phyloP scores from a whole-genome alignment of 306 rosid species.

The Luffa acutangula region DNA sequence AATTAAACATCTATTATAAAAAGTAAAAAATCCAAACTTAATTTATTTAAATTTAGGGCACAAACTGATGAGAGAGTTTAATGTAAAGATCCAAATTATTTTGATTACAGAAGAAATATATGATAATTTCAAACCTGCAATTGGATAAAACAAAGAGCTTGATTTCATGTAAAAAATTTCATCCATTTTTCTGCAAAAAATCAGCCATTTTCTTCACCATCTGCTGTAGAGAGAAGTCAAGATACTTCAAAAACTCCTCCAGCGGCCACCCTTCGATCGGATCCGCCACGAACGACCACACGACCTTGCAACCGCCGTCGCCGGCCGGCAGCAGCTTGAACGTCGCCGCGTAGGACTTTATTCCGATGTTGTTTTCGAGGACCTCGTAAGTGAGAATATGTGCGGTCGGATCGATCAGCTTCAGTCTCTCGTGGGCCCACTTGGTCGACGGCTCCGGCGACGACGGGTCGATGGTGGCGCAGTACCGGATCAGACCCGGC shows the following conservation, averaged over 20 bases:
- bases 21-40: too few relatives aligned
- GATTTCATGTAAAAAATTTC: not conserved
- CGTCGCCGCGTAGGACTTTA: conserved; percentile 35
- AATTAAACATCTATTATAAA: too few relatives aligned
- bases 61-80: too few relatives aligned
- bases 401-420: conserved; percentile 21
- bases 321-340: conserved; percentile 8
- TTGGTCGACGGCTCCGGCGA: not conserved
- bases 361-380: conserved; percentile 29
- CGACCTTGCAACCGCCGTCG: conserved; percentile 28
- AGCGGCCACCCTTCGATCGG: conserved; percentile 37
- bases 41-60: too few relatives aligned
- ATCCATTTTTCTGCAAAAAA: not conserved
- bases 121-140: not conserved
- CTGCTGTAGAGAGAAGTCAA: conserved; percentile 16
- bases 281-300: conserved; percentile 50
- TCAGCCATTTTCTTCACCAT: conserved; percentile 36
- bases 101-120: too few relatives aligned
- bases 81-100: not conserved
- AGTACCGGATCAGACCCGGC: conserved; percentile 41
- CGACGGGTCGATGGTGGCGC: conserved; percentile 9
- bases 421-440: conserved; percentile 6
- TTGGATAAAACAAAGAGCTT: not conserved
- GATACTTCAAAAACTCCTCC: conserved; percentile 20
- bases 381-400: conserved; percentile 30